phyloP scores from a whole-genome alignment of 306 rosid genomes.

The Psophocarpus tetragonolobus region DNA sequence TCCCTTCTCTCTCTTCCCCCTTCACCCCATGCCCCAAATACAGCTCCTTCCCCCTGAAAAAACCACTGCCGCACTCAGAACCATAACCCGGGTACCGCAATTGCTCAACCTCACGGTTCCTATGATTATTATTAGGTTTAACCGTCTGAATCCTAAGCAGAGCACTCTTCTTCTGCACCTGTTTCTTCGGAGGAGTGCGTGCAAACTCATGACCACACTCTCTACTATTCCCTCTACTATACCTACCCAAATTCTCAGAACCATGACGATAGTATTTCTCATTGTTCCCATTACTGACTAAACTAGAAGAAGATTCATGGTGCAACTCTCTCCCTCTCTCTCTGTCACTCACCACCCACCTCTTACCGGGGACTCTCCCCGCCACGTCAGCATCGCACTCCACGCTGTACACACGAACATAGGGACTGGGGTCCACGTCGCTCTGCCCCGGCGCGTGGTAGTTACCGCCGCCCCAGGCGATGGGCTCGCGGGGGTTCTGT shows the following conservation, averaged over 20 bases:
- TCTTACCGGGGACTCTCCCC: constrained; percentile 41
- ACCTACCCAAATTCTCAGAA: constrained; percentile 53
- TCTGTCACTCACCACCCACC: constrained; percentile 55
- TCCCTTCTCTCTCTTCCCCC: constrained; percentile 53
- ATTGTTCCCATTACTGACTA: constrained; percentile 35
- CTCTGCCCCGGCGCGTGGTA: neutral
- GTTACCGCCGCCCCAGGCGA: neutral
- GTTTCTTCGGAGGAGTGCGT: constrained; percentile 77
- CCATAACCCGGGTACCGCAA: constrained; percentile 48
- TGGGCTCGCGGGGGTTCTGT: constrained; percentile 28
- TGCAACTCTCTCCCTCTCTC: constrained; percentile 47
- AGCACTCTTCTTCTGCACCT: constrained; percentile 90
- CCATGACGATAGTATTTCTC: constrained; percentile 48
- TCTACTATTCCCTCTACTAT: constrained; percentile 46
- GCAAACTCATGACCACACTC: constrained; percentile 54
- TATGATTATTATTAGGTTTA: constrained; percentile 46
- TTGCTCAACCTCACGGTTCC: constrained; percentile 62
- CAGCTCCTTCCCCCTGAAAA: constrained; percentile 61
- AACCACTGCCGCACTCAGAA: constrained; percentile 47
- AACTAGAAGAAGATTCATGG: constrained; percentile 42
- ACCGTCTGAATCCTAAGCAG: constrained; percentile 72
- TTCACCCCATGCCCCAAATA: constrained; percentile 47
- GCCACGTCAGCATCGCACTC: constrained; percentile 34
- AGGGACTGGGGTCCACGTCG: constrained; percentile 26
- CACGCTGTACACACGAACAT: constrained; percentile 34